Percentiles rank a stretch among this genome's conserved stretches.
phyloP scores from a whole-genome alignment of 2,329 filamentous ascomycete species.

The Pseudocercospora eumusae region DNA sequence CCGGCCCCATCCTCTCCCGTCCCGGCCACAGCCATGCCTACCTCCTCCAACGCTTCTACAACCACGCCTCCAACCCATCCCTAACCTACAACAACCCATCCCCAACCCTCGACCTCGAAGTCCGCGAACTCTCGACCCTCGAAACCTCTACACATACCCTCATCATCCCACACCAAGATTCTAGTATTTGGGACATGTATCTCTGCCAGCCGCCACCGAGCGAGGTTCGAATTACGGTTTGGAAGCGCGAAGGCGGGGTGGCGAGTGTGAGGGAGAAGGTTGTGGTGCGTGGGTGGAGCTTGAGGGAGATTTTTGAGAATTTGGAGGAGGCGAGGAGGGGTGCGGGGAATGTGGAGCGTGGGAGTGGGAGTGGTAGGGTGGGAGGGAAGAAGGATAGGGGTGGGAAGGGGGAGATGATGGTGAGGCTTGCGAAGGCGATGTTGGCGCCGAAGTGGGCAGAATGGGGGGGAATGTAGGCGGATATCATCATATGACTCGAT shows the following conservation, averaged over 20 bases:
- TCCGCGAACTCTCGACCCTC: slow-evolving; percentile 12
- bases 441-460: neutral
- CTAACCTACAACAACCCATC: neutral
- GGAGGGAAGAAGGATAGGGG: too few relatives aligned
- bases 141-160: slow-evolving; percentile 4
- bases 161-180: neutral
- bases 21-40: slow-evolving; percentile 14
- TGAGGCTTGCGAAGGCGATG: neutral
- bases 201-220: slow-evolving; percentile 15
- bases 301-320: slow-evolving; percentile 15
- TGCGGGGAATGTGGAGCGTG: neutral
- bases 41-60: slow-evolving; percentile 12
- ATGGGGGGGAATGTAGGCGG: neutral
- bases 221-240: slow-evolving; percentile 10
- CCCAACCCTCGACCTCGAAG: slow-evolving; percentile 13
- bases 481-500: too few relatives aligned
- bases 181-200: slow-evolving; percentile 16
- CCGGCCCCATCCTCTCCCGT: slow-evolving; percentile 10
- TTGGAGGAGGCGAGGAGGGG: slow-evolving; percentile 13
- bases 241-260: neutral
- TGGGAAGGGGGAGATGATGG: neutral
- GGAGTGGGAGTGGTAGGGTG: neutral
- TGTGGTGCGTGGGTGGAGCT: slow-evolving; percentile 8
- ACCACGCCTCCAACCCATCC: slow-evolving; percentile 4
- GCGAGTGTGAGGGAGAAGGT: slow-evolving; percentile 4